Conservation (phyloP, 208 protist species). For the Crithidia sp. region DNA sequence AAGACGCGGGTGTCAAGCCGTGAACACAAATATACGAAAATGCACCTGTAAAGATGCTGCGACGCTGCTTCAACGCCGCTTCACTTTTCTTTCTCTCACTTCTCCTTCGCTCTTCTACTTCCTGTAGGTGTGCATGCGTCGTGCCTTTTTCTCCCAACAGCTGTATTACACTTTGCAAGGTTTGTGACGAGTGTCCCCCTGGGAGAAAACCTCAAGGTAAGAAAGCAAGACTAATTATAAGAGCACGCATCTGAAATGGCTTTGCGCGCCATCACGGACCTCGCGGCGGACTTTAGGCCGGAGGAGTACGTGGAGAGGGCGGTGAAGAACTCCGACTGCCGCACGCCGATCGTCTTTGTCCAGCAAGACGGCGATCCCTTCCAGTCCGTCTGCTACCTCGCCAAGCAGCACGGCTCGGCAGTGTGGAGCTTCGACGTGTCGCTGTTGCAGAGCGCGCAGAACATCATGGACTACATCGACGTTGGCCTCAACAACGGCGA, state of each 20-base stretch:
- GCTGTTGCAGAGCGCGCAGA: constrained; percentile 57
- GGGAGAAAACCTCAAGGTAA: no score
- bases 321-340: constrained; percentile 86
- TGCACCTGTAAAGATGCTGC: no score
- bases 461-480: constrained; percentile 90
- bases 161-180: no score
- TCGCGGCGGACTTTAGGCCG: constrained; percentile 51
- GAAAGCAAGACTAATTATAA: not conserved
- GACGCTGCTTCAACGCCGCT: no score
- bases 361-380: constrained; percentile 86
- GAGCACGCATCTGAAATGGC: constrained; percentile 7
- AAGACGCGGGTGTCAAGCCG: no score
- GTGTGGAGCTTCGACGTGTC: constrained; percentile 87
- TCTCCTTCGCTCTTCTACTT: no score
- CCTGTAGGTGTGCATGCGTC: no score
- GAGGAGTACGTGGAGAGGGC: constrained; percentile 68
- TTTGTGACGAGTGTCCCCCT: no score
- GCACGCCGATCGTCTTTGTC: constrained; percentile 84
- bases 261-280: constrained; percentile 30
- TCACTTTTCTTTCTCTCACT: no score
- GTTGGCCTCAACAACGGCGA: constrained; percentile 89
- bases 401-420: constrained; percentile 55
- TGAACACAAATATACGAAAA: no score
- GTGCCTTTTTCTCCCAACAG: no score
- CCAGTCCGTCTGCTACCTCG: constrained; percentile 68